These are phyloP conservation scores for Heliosperma pusillum DNA, from an alignment of 148 eudicot species.

Conservation along the genomic window DNA sequence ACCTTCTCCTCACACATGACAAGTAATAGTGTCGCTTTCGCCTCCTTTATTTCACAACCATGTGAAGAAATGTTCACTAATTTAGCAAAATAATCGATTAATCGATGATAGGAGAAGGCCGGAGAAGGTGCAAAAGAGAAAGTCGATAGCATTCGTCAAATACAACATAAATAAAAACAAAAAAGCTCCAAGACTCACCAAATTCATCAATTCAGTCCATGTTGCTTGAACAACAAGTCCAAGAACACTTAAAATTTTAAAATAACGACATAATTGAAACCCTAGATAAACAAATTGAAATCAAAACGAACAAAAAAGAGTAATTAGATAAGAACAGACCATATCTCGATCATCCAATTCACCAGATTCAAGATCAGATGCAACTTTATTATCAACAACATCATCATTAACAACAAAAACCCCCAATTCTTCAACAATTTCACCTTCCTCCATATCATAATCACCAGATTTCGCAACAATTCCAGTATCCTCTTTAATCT, in stretches of 20 bases:
- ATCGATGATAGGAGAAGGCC: not conserved
- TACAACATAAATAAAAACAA: not conserved
- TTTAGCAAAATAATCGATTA: too few species aligned
- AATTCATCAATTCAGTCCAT: not conserved
- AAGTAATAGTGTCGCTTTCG: too few species aligned
- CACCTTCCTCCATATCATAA: constrained; percentile 96
- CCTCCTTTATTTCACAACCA: too few species aligned
- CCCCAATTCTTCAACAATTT: constrained; percentile 69
- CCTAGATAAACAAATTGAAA: not conserved
- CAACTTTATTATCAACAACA: constrained; percentile 19
- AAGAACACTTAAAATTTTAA: not conserved
- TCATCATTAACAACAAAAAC: constrained; percentile 21
- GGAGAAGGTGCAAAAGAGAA: not conserved
- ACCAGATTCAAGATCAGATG: constrained; percentile 46
- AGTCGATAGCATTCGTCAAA: not conserved
- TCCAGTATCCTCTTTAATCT: constrained; percentile 13
- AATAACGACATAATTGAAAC: not conserved
- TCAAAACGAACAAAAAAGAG: not conserved
- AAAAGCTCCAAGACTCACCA: not conserved
- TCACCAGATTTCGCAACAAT: constrained; percentile 33
- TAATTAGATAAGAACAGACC: constrained; percentile 52
- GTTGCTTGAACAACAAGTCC: not conserved
- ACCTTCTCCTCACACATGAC: not conserved
- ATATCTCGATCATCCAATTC: constrained; percentile 37
- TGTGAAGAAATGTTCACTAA: too few species aligned